These are phyloP conservation scores for Neolentinus lepideus DNA, from an alignment of 1,284 basidiomycete species.

Conservation along the genomic window DNA sequence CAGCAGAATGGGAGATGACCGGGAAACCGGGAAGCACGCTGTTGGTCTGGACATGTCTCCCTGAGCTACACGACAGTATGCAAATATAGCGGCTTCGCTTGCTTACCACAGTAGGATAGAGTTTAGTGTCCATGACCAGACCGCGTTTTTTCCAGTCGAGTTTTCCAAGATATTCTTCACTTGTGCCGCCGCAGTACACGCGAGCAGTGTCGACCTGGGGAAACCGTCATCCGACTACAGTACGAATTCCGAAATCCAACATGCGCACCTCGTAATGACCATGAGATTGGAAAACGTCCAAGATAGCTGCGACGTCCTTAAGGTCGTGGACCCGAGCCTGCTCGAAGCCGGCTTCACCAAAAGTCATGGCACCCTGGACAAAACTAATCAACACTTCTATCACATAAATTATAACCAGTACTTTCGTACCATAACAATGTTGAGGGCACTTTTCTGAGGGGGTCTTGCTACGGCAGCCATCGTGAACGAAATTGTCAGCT, in stretches of 20 bases:
- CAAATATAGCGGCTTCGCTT: background rate
- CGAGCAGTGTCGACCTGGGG: conserved; percentile 47
- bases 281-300: conserved; percentile 50
- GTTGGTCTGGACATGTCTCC: background rate
- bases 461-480: background rate
- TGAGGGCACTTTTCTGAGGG: conserved; percentile 2
- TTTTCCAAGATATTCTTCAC: conserved; percentile 37
- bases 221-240: conserved; percentile 5
- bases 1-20: background rate
- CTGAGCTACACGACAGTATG: background rate
- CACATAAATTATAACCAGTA: background rate
- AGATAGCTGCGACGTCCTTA: conserved; percentile 40
- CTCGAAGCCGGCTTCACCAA: conserved; percentile 29
- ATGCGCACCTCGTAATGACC: conserved; percentile 40
- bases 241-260: background rate
- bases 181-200: conserved; percentile 40
- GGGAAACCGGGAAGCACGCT: background rate
- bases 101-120: conserved; percentile 22
- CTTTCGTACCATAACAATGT: conserved; percentile 1
- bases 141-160: conserved; percentile 29
- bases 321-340: conserved; percentile 45
- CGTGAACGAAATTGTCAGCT: background rate
- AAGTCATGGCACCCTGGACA: conserved; percentile 30
- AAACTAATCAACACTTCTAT: background rate
- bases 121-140: conserved; percentile 38